A percentile compares a stretch with the other conserved stretches of the same genome.
These are phyloP conservation scores for Falciphora oryzae DNA, from an alignment of 2,329 filamentous ascomycete genomes.

Conservation along the genomic window DNA sequence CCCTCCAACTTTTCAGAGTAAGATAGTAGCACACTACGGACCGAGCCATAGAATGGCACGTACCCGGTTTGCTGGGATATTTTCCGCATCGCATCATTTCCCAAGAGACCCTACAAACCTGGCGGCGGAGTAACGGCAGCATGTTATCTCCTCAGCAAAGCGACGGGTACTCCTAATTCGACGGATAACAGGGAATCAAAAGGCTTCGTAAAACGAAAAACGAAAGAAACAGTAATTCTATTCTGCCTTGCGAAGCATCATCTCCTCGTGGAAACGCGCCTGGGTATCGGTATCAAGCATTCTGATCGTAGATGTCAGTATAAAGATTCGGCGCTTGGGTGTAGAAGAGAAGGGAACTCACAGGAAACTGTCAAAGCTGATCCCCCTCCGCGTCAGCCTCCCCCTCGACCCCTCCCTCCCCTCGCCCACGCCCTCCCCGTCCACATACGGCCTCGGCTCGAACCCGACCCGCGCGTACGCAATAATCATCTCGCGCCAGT, in stretches of 20 bases:
- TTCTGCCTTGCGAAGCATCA: neutral
- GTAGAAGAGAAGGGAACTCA: neutral
- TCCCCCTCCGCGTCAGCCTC: neutral
- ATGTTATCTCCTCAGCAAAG: neutral
- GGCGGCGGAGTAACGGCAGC: neutral
- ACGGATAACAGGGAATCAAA: neutral
- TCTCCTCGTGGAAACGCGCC: neutral
- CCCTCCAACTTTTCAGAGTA: too few species aligned
- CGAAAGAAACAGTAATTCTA: neutral
- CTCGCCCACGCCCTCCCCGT: neutral
- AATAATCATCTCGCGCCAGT: conserved; percentile 3
- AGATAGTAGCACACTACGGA: too few species aligned
- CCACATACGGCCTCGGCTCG: neutral
- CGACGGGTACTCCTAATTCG: neutral
- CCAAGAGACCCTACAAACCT: too few species aligned
- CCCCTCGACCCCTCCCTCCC: conserved; percentile 15
- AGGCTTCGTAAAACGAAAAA: neutral
- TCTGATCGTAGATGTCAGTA: neutral
- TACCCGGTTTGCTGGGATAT: too few species aligned
- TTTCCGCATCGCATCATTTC: too few species aligned
- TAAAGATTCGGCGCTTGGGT: neutral
- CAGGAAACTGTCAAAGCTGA: neutral
- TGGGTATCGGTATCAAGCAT: conserved; percentile 2
- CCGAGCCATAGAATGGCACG: too few species aligned
- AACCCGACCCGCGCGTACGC: conserved; percentile 1